Percentiles rank a stretch among this genome's conserved stretches.
Conservation (phyloP, 1,139 yeast genomes). For the Magnusiomyces clavatus region DNA sequence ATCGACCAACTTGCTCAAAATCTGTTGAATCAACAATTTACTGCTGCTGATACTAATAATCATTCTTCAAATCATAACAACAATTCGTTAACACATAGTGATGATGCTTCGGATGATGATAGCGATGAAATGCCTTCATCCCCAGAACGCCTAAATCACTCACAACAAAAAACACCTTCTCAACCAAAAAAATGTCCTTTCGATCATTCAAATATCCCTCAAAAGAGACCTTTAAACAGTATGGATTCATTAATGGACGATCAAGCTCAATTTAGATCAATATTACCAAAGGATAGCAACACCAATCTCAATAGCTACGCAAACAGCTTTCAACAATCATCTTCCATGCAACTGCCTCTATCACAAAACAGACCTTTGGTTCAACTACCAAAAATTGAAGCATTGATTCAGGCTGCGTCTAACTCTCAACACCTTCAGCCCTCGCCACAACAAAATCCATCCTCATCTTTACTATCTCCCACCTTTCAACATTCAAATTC, state of each 20-base stretch:
- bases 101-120: neutral
- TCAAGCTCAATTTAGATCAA: no score
- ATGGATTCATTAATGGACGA: no score
- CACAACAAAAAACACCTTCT: no score
- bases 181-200: no score
- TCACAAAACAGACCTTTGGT: neutral
- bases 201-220: no score
- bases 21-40: neutral
- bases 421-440: neutral
- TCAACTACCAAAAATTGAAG: slow-evolving; percentile 1
- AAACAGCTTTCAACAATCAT: no score
- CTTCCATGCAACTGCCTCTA: no score
- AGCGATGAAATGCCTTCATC: neutral
- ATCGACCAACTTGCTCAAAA: neutral
- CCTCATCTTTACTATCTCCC: neutral
- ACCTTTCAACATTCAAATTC: neutral
- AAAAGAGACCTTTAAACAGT: no score
- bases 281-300: no score
- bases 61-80: neutral
- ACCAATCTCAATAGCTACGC: no score
- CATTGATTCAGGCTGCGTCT: neutral
- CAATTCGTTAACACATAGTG: no score
- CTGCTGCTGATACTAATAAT: neutral
- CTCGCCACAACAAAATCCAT: neutral
- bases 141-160: no score